Percentiles rank a stretch among this genome's conserved stretches.
phyloP scores from a whole-genome alignment of 2,329 filamentous ascomycete genomes.

The Aspergillus thermomutatus region DNA sequence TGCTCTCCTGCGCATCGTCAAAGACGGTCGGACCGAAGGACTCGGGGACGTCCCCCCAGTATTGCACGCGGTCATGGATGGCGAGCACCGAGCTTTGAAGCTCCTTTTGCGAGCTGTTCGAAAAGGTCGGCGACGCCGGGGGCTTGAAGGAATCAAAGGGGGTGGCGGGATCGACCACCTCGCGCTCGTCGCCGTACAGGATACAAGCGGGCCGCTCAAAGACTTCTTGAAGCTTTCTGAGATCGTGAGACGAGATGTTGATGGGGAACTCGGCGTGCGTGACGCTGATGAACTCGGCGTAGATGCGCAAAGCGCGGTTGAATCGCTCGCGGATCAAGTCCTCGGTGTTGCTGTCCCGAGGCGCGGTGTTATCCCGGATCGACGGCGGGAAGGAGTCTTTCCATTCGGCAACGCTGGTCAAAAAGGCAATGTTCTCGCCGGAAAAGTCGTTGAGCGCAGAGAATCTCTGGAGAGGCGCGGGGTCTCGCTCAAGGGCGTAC shows the following conservation, averaged over 20 bases:
- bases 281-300: conserved; percentile 58
- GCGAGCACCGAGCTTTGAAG: conserved; percentile 15
- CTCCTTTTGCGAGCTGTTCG: conserved; percentile 17
- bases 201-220: conserved; percentile 53
- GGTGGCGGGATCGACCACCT: conserved; percentile 35
- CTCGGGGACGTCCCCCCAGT: conserved; percentile 37
- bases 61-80: conserved; percentile 29
- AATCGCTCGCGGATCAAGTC: conserved; percentile 50
- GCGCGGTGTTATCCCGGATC: conserved; percentile 15
- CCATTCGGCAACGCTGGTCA: conserved; percentile 58
- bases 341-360: conserved; percentile 22
- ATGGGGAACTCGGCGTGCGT: conserved; percentile 63
- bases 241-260: conserved; percentile 60
- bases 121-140: conserved; percentile 18
- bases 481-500: conserved; percentile 56
- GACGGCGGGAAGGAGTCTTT: conserved; percentile 36
- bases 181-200: conserved; percentile 42
- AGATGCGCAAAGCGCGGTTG: conserved; percentile 59
- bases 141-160: conserved; percentile 30
- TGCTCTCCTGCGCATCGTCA: conserved; percentile 56
- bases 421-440: conserved; percentile 67
- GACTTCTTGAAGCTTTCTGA: conserved; percentile 52
- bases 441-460: conserved; percentile 66
- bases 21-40: conserved; percentile 54
- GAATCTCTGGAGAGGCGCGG: conserved; percentile 60